Base-by-base conservation (phyloP, 225 moss, liverwort and hornwort species). In the Lunularia cruciata region DNA sequence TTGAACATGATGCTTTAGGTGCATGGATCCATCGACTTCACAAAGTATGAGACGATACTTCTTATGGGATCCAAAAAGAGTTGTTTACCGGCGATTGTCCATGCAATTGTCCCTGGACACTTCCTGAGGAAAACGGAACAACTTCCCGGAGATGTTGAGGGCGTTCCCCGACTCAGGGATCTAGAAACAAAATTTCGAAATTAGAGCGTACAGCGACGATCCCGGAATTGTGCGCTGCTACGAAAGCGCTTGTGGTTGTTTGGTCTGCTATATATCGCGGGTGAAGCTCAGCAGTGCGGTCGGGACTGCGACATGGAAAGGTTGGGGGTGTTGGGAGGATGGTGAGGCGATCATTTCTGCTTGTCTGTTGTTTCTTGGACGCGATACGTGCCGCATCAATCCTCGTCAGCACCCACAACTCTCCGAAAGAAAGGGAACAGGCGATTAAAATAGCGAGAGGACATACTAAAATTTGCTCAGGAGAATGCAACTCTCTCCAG, bases 351-450 rank as follows among this genome's bases (percentile, higher is more conserved):
- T 26, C 39, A 40, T 61, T 61, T 61, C 40, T 38, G 20, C 61
- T 25, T 40, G 61, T 61, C 61, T 40, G 23, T 38, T 61, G 61
- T 61, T 23, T 31, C 7, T 37, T 60, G 61, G 38, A 60, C 37
- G 60, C n/a, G n/a, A n/a, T n/a, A 38, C 59, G 59, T 59, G 59
- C 7, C 22, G 23, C 60, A 60, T 60, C 60, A 60, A 23, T 60
- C 22, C 60, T 38, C n/a, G n/a, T 25, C 37, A 60, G 58, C 36
- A 59, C 9, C 6, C 58, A 19, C 1, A 59, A 36, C n/a, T 23
- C 40, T 61, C 39, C 35, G 8, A 7, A 40, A 40, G 39, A 40
- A 14, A 12, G 38, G 0, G 36, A 39, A 3, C 26, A 0, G 25
- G 27, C 8, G 10, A 25, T 26, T 12, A 54, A 54, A 27, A 54